Percentiles rank a stretch among this genome's conserved stretches.
phyloP scores from a whole-genome alignment of 2,329 filamentous ascomycete species.

The Cytospora leucostoma region DNA sequence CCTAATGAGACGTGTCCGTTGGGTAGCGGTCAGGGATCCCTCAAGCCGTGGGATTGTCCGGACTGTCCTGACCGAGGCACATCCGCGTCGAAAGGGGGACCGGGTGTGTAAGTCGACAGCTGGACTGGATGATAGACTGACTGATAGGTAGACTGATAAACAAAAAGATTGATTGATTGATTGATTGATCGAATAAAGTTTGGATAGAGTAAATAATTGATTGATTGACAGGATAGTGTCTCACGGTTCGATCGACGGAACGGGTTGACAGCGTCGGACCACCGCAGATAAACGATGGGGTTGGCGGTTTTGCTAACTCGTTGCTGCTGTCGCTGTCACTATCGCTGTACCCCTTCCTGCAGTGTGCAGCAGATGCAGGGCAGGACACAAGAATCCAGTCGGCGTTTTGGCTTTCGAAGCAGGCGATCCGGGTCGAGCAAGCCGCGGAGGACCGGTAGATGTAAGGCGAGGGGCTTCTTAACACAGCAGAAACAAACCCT shows the following conservation, averaged over 20 bases:
- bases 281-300: slow-evolving; percentile 14
- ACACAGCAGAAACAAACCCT: neutral
- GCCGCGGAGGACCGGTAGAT: neutral
- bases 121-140: neutral
- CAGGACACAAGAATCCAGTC: neutral
- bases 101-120: neutral
- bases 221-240: slow-evolving; percentile 6
- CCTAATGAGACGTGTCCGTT: neutral
- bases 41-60: neutral
- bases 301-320: slow-evolving; percentile 14
- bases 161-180: neutral
- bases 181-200: neutral
- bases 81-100: neutral
- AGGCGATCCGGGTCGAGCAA: neutral
- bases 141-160: slow-evolving; percentile 2
- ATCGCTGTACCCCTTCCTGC: slow-evolving; percentile 17
- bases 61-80: neutral
- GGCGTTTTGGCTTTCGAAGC: neutral
- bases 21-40: slow-evolving; percentile 3
- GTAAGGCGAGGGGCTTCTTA: neutral
- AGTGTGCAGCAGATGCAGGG: slow-evolving; percentile 18
- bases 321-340: slow-evolving; percentile 3
- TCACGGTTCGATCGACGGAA: slow-evolving; percentile 11
- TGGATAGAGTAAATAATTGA: neutral
- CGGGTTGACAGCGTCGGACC: slow-evolving; percentile 10